Evolutionary conservation across 345 rosid genomes (phyloP), one percentile per base, ranked within the genome.

Genomic region (Eutrema yunnanense): DNA sequence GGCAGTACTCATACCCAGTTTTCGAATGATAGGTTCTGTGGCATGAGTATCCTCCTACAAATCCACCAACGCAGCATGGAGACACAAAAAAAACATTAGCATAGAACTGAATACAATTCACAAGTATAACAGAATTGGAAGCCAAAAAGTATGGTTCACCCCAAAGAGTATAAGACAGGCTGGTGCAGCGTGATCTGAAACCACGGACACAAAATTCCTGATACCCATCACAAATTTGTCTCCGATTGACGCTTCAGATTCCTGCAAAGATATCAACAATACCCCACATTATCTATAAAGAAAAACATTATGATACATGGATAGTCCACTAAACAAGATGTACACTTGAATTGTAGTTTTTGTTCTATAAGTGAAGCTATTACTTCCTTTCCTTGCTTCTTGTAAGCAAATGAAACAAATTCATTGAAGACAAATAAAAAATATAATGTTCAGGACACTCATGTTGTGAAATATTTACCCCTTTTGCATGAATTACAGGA

Each of bases 141-240:
- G 61, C 22, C 29, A 61, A 12, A 61, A 36, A 69, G 72, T 63
- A 64, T 40, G 55, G 50, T 84, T 77, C 78, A 90, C 98, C 72
- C 87, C 96, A 73, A 89, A 77, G 82, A 94, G 81, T 65, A 94
- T 80, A 63, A 94, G 84, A 33, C 86, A 95, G 36, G 80, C 46
- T 1, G 97, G 96, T 26, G 87, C 80, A 8, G 79, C 33, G 62
- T 72, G 74, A 69, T 84, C 92, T 34, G 98, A 90, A 58, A 82
- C 81, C 73, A 73, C 74, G 61, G 78, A 27, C 14, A 89, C 64
- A 50, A 78, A 87, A 27, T 73, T 76, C 80, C 82, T 81, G 29
- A 93, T 80, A 77, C 81, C 88, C 85, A 63, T 81, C 75, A 87
- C 81, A 76, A 93, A 84, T 42, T 81, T 54, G 73, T 93, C 90